A percentile compares a stretch with the other conserved stretches of the same genome.
Conservation (phyloP, 2,329 filamentous ascomycete species). For the Nakataea oryzae region DNA sequence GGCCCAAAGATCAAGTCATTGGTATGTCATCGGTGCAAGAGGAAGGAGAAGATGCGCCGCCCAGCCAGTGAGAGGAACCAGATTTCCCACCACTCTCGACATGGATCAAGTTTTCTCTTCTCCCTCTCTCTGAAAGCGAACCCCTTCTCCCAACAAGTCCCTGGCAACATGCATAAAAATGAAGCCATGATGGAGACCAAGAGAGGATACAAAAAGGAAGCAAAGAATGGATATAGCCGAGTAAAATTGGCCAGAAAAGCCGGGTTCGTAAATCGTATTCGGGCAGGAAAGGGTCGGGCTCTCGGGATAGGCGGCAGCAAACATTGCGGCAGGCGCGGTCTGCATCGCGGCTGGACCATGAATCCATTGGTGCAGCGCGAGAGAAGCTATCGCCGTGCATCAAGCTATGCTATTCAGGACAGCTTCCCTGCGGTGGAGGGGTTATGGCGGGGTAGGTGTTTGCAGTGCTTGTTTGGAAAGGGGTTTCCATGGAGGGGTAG, state of each 20-base stretch:
- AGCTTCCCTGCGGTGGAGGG: neutral
- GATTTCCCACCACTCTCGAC: neutral
- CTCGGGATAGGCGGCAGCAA: neutral
- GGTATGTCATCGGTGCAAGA: neutral
- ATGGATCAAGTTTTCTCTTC: neutral
- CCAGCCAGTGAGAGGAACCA: neutral
- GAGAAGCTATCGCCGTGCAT: neutral
- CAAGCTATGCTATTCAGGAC: neutral
- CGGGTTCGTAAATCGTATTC: neutral
- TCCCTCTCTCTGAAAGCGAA: neutral
- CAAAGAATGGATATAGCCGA: neutral
- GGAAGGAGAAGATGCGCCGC: neutral
- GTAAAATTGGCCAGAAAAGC: no score
- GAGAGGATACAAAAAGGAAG: neutral
- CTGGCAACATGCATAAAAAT: neutral
- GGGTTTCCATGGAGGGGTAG: neutral
- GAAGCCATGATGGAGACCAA: neutral
- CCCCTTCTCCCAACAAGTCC: neutral
- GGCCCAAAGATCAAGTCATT: slow-evolving; percentile 4
- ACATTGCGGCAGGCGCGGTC: neutral
- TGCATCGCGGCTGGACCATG: neutral
- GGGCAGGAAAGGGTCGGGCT: neutral
- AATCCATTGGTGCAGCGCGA: neutral
- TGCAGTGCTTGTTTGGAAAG: no score
- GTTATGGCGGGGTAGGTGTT: neutral